Conservation (phyloP, 2,329 filamentous ascomycete species). For the Xylaria sp. region DNA sequence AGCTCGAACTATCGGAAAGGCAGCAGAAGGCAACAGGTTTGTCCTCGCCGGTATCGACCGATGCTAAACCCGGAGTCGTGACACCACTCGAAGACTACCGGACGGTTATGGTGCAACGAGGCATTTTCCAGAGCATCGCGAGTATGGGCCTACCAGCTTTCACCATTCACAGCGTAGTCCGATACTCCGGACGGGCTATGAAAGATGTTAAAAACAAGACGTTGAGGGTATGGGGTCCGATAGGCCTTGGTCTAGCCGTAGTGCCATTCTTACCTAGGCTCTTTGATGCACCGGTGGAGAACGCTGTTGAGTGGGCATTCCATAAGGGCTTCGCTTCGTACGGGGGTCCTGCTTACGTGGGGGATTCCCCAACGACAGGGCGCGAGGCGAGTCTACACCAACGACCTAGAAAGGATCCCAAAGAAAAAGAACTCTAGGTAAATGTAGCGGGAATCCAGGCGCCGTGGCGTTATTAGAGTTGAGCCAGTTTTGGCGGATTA, state of each 20-base stretch:
- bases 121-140: slow-evolving; percentile 88
- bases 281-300: slow-evolving; percentile 93
- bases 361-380: slow-evolving; percentile 64
- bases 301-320: slow-evolving; percentile 90
- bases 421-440: slow-evolving; percentile 50
- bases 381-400: slow-evolving; percentile 59
- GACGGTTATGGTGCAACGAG: slow-evolving; percentile 89
- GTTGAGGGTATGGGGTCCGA: slow-evolving; percentile 86
- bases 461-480: slow-evolving; percentile 33
- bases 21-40: slow-evolving; percentile 62
- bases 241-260: slow-evolving; percentile 80
- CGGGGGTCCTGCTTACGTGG: slow-evolving; percentile 70
- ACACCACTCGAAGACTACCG: slow-evolving; percentile 88
- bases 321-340: slow-evolving; percentile 80
- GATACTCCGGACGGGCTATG: slow-evolving; percentile 86
- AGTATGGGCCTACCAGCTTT: slow-evolving; percentile 95
- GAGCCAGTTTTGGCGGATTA: slow-evolving; percentile 22
- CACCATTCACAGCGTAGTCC: slow-evolving; percentile 92
- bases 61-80: slow-evolving; percentile 55
- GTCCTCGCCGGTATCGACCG: slow-evolving; percentile 47
- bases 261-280: slow-evolving; percentile 86
- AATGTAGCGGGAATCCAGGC: slow-evolving; percentile 19
- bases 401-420: slow-evolving; percentile 58
- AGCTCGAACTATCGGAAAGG: slow-evolving; percentile 63
- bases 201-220: slow-evolving; percentile 81